phyloP scores from a whole-genome alignment of 371 early-diverging fungal genomes.

The Zopfochytrium polystomum region DNA sequence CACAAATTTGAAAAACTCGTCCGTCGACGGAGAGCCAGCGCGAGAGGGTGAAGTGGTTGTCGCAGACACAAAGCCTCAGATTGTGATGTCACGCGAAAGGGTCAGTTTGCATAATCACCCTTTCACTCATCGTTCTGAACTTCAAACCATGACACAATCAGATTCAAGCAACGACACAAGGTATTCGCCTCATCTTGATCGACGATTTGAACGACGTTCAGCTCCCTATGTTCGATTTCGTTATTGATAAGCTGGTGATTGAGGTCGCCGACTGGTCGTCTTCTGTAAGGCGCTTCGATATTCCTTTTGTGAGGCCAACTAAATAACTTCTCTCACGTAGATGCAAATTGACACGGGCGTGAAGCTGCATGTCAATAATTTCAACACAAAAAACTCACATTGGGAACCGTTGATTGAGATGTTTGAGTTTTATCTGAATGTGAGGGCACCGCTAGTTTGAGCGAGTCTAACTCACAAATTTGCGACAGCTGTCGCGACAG shows the following conservation, averaged over 20 bases:
- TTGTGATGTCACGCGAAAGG: constrained; percentile 51
- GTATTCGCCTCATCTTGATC: constrained; percentile 80
- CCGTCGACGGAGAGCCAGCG: constrained; percentile 4
- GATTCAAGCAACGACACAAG: constrained; percentile 59
- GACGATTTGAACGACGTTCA: constrained; percentile 80
- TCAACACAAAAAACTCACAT: constrained; percentile 92
- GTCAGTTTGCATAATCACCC: constrained; percentile 30
- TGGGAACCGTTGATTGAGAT: constrained; percentile 98
- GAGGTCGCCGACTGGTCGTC: constrained; percentile 86
- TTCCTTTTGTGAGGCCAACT: neutral
- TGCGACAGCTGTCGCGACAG: constrained; percentile 22
- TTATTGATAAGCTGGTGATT: constrained; percentile 71
- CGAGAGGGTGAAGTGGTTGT: neutral
- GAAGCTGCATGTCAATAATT: constrained; percentile 78
- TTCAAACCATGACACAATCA: neutral
- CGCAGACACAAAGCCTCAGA: constrained; percentile 12
- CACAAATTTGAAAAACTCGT: constrained; percentile 31
- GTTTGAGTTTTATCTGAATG: constrained; percentile 57
- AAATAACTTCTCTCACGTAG: constrained; percentile 23
- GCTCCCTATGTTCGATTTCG: constrained; percentile 87
- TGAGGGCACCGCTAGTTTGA: constrained; percentile 43
- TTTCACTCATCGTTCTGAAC: neutral
- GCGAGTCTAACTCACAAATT: constrained; percentile 4
- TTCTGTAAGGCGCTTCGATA: constrained; percentile 38
- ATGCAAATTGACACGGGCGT: constrained; percentile 72